A percentile compares a stretch with the other conserved stretches of the same genome.
Conservation (phyloP, 2,329 filamentous ascomycete species). For the Trichophyton equinum region DNA sequence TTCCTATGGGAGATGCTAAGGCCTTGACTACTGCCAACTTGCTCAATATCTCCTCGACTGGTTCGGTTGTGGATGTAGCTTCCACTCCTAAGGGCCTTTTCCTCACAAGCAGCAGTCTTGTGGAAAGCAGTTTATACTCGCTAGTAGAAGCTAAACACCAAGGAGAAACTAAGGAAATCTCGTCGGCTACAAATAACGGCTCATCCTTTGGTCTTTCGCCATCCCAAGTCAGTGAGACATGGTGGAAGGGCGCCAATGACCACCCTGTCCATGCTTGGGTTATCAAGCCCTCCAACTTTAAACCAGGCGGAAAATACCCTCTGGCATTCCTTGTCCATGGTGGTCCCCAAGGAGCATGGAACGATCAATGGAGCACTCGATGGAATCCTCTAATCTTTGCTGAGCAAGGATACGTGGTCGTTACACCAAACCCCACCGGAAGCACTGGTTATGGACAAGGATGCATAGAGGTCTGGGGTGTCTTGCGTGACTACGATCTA, state of each 20-base stretch:
- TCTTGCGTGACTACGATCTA: too few relatives aligned
- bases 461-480: too few relatives aligned
- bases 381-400: constrained; percentile 47
- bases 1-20: constrained; percentile 19
- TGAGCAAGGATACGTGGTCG: constrained; percentile 48
- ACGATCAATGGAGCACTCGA: constrained; percentile 43
- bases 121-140: constrained; percentile 35
- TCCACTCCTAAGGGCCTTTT: constrained; percentile 28
- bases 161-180: constrained; percentile 23
- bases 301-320: constrained; percentile 38
- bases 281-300: constrained; percentile 37
- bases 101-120: constrained; percentile 32
- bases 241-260: constrained; percentile 35
- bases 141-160: constrained; percentile 27
- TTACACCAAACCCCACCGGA: constrained; percentile 49
- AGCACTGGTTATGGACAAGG: constrained; percentile 47
- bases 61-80: constrained; percentile 30
- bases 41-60: constrained; percentile 29
- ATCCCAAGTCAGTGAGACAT: constrained; percentile 33
- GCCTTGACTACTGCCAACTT: constrained; percentile 19
- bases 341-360: constrained; percentile 40
- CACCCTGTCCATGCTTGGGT: constrained; percentile 36
- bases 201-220: constrained; percentile 31
- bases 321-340: constrained; percentile 44
- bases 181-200: constrained; percentile 27